Base-by-base conservation (phyloP, 2,329 filamentous ascomycete genomes). In the Zasmidium citrigriseum region DNA sequence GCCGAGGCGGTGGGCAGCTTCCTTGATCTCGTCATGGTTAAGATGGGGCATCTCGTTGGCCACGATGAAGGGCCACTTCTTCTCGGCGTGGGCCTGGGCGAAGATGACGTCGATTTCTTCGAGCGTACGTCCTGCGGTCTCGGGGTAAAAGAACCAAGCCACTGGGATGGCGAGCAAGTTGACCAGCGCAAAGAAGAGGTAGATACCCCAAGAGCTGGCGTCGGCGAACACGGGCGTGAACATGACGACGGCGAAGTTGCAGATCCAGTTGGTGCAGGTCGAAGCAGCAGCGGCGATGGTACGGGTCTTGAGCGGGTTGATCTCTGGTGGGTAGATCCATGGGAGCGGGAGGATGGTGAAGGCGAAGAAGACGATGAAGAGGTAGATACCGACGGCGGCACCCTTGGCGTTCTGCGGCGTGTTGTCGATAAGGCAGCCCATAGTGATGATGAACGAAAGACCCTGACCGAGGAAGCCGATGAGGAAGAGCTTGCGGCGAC, bases 311-410 rank as follows among this genome's bases (percentile, higher is more conserved):
- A 29, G 48, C 2, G 48, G 27, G 25, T 51, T 61, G 51, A 61
- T 53, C 48, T 67, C 64, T 5, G 65, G 60, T 27, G 65, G 65
- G 46, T 67, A 67, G 18, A 67, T 46, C 62, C 63, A 67, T 1
- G 65, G 65, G 16, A 67, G 49, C 18, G 65, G 62, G 2, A 67
- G 52, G 59, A 60, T 63, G 10, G 80, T 85, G 0, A 85, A 85
- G 46, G 85, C 86, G 62, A 89, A 89, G 55, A 85, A 86, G 2
- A 84, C 84, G 66, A 89, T 89, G 73, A 88, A 89, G 2, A 84
- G 80, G 74, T 89, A 89, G 14, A 89, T 61, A 57, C 86, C 86
- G 2, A 88, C 85, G 12, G 81, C 78, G 0, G 79, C 78, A 44
- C 52, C 57, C 22, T 57, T 56, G 10, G 57, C 50, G 1, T 48